Evolutionary conservation across 163 green algal genomes (phyloP).

Genomic region (Picocystis sp.): DNA sequence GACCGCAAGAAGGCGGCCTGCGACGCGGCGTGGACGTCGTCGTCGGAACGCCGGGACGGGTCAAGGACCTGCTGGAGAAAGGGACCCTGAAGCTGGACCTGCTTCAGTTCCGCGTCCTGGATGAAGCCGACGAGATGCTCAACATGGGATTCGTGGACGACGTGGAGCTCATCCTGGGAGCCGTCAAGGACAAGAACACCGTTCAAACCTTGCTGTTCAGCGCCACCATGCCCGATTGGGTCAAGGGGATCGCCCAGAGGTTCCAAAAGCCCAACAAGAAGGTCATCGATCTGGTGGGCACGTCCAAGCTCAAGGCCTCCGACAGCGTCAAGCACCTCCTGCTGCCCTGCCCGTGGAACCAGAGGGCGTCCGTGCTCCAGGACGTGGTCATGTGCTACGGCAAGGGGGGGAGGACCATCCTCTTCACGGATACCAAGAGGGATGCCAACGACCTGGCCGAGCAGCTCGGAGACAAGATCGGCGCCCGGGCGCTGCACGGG

Average conservation of each 20-base stretch:
- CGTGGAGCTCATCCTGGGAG: slow-evolving; percentile 87
- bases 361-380: slow-evolving; percentile 53
- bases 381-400: slow-evolving; percentile 62
- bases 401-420: slow-evolving; percentile 59
- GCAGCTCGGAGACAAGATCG: slow-evolving; percentile 18
- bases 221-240: slow-evolving; percentile 87
- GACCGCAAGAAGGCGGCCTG: slow-evolving; percentile 57
- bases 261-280: slow-evolving; percentile 32
- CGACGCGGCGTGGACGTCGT: slow-evolving; percentile 29
- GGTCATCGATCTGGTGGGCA: slow-evolving; percentile 79
- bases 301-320: slow-evolving; percentile 67
- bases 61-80: slow-evolving; percentile 61
- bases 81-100: slow-evolving; percentile 41
- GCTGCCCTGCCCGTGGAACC: slow-evolving; percentile 76
- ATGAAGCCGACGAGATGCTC: slow-evolving; percentile 99
- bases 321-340: slow-evolving; percentile 77
- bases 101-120: slow-evolving; percentile 71
- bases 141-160: slow-evolving; percentile 99
- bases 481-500: slow-evolving; percentile 70
- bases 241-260: slow-evolving; percentile 42
- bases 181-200: slow-evolving; percentile 14
- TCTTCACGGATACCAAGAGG: slow-evolving; percentile 96
- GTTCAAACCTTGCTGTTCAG: slow-evolving; percentile 95
- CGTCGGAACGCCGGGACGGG: slow-evolving; percentile 22
- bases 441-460: slow-evolving; percentile 67